These are phyloP conservation scores for Telfairia occidentalis DNA, from an alignment of 331 rosid genomes.

Conservation along the genomic window DNA sequence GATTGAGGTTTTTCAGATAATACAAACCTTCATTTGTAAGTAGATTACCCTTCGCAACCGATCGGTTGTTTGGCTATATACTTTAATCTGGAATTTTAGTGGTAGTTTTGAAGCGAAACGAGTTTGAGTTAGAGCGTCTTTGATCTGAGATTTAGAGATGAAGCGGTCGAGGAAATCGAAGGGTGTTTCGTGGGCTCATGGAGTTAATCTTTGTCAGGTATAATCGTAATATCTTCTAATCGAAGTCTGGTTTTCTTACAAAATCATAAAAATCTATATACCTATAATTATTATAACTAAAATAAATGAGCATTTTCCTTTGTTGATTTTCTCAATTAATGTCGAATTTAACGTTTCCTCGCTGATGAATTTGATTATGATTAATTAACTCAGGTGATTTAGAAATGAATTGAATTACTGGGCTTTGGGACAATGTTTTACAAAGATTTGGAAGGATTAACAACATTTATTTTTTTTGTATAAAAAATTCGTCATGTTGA, in stretches of 20 bases:
- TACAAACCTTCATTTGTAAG: background rate
- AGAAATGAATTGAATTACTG: background rate
- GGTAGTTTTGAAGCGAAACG: slow-evolving; percentile 14
- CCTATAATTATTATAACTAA: background rate
- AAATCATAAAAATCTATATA: background rate
- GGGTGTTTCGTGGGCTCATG: slow-evolving; percentile 65
- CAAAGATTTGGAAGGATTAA: background rate
- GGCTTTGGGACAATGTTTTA: background rate
- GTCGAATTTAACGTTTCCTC: background rate
- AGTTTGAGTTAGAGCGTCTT: slow-evolving; percentile 8
- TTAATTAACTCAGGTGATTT: background rate
- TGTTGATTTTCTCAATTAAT: background rate
- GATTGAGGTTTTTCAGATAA: background rate
- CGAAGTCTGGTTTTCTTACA: slow-evolving; percentile 8
- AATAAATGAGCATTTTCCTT: no score
- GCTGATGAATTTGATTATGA: background rate
- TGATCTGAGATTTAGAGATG: slow-evolving; percentile 38
- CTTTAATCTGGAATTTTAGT: slow-evolving; percentile 16
- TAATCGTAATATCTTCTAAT: slow-evolving; percentile 29
- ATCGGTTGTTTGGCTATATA: background rate
- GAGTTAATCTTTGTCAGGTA: slow-evolving; percentile 74
- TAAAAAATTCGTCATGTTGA: background rate
- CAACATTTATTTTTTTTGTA: background rate
- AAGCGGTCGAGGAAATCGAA: slow-evolving; percentile 60
- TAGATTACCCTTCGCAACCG: background rate